Conservation (phyloP, 2,329 filamentous ascomycete species). For the Helotiales sp. region DNA sequence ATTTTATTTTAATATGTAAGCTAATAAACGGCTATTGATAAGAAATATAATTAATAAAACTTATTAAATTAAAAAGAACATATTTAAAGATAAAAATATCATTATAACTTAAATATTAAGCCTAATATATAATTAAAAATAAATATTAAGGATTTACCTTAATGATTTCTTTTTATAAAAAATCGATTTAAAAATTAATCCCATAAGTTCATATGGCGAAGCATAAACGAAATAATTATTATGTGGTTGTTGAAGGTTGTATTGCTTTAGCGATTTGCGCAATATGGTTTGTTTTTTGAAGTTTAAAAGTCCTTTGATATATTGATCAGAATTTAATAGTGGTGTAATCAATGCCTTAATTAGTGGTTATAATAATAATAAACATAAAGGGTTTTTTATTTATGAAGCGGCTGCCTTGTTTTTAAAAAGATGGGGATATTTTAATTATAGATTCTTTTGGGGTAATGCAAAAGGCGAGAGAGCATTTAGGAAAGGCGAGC, state of each 20-base stretch:
- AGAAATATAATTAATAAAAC: too few relatives aligned
- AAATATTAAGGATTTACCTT: too few relatives aligned
- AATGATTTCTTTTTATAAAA: too few relatives aligned
- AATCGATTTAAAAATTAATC: too few relatives aligned
- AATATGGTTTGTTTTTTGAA: background rate
- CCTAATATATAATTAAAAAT: too few relatives aligned
- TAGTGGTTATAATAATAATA: constrained; percentile 13
- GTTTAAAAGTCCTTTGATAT: background rate
- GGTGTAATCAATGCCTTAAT: constrained; percentile 4
- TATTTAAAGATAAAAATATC: too few relatives aligned
- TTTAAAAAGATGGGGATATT: constrained; percentile 4
- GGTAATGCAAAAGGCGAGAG: constrained; percentile 12
- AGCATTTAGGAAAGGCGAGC: constrained; percentile 10
- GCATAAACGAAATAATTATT: constrained; percentile 4
- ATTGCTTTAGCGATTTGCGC: constrained; percentile 1
- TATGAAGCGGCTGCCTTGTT: constrained; percentile 7
- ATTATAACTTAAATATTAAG: too few relatives aligned
- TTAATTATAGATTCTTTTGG: constrained; percentile 3
- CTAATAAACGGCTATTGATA: too few relatives aligned
- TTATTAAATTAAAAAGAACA: too few relatives aligned
- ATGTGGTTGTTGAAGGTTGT: constrained; percentile 4
- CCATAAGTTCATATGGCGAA: background rate
- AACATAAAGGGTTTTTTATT: constrained; percentile 6
- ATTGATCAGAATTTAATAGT: background rate
- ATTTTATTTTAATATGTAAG: too few relatives aligned